Conservation (phyloP, 805 yeast species). For the Debaryomyces prosopidis region DNA sequence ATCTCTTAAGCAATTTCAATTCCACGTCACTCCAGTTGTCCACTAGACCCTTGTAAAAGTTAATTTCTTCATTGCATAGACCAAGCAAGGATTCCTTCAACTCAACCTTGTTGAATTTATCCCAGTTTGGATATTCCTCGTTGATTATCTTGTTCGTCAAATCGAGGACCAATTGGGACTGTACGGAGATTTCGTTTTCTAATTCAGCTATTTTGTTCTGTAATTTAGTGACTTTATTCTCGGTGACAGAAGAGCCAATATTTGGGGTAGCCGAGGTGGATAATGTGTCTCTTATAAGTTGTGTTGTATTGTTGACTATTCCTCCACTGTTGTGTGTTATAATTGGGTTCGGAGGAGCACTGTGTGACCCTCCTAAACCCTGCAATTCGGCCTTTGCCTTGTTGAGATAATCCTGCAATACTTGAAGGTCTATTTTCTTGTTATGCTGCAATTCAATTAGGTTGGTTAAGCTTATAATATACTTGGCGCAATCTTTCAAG, state of each 20-base stretch:
- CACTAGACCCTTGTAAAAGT: conserved; percentile 67
- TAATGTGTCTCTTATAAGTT: conserved; percentile 49
- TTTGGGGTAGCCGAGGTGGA: conserved; percentile 47
- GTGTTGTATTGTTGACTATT: conserved; percentile 42
- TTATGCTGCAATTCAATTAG: conserved; percentile 84
- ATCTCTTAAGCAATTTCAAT: conserved; percentile 24
- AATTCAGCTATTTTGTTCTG: conserved; percentile 42
- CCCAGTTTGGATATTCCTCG: conserved; percentile 66
- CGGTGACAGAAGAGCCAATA: conserved; percentile 42
- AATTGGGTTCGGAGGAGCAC: conserved; percentile 36
- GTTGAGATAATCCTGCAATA: conserved; percentile 71
- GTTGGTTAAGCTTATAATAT: conserved; percentile 44
- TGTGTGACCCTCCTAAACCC: conserved; percentile 16
- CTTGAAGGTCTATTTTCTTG: conserved; percentile 89
- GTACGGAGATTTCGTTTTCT: conserved; percentile 45
- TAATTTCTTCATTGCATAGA: conserved; percentile 75
- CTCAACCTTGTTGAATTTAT: conserved; percentile 75
- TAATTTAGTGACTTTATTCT: conserved; percentile 44
- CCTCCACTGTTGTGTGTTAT: conserved; percentile 26
- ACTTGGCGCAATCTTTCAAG: conserved; percentile 84
- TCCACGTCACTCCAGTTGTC: conserved; percentile 69
- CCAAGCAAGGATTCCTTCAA: conserved; percentile 67
- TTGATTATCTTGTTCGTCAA: conserved; percentile 47
- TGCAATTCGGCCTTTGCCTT: conserved; percentile 69
- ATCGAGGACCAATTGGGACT: conserved; percentile 46